phyloP scores from a whole-genome alignment of 1,284 basidiomycete species.

The Cutaneotrichosporon sp. region DNA sequence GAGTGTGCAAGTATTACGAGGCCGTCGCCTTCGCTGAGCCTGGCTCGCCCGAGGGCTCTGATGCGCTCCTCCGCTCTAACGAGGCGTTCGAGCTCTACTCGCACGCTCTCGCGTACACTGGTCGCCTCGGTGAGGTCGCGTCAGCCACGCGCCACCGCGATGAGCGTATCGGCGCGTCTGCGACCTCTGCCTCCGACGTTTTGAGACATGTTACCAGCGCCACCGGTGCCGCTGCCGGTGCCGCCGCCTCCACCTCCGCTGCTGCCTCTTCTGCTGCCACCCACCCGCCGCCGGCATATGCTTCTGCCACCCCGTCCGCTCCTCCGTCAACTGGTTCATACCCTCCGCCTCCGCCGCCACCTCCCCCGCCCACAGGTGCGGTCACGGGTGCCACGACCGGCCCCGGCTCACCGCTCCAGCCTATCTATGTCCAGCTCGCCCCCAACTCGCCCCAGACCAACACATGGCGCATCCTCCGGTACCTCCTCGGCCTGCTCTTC shows the following conservation, averaged over 20 bases:
- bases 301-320: conserved; percentile 7
- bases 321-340: conserved; percentile 21
- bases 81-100: conserved; percentile 42
- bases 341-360: conserved; percentile 4
- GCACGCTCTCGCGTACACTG: conserved; percentile 33
- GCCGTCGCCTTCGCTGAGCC: conserved; percentile 32
- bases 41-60: conserved; percentile 22
- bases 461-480: conserved; percentile 37
- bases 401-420: conserved; percentile 47
- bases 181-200: neutral
- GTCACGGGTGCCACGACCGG: conserved; percentile 36
- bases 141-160: conserved; percentile 37
- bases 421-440: conserved; percentile 49
- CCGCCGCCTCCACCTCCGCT: neutral
- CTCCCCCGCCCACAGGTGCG: conserved; percentile 9
- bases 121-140: conserved; percentile 38
- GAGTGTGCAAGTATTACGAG: conserved; percentile 45
- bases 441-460: conserved; percentile 38
- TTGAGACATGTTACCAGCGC: neutral
- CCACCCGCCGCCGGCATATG: conserved; percentile 39
- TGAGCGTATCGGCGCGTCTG: conserved; percentile 16
- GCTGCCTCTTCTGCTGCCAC: conserved; percentile 36
- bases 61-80: conserved; percentile 35
- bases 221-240: neutral
- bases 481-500: conserved; percentile 38